Evolutionary conservation across 2,329 filamentous ascomycete genomes (phyloP).

Genomic region (Xylariaceae sp.): DNA sequence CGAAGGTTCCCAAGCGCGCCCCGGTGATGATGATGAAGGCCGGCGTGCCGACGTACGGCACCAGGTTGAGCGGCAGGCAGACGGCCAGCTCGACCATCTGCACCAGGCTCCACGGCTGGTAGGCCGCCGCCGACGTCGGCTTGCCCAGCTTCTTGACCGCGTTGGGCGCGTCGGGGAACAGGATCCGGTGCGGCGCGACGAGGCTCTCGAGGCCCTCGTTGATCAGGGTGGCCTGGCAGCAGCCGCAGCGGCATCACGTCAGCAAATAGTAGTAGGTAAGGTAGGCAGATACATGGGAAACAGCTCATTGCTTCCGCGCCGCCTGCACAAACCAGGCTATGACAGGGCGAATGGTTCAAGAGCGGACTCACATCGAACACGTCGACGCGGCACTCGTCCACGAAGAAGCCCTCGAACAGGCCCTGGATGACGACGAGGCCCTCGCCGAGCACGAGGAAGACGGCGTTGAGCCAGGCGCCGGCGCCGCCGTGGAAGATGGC

Average conservation of each 20-base stretch:
- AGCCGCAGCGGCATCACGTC: no score
- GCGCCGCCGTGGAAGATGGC: constrained; percentile 82
- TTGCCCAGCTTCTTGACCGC: constrained; percentile 77
- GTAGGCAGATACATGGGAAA: no score
- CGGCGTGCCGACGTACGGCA: constrained; percentile 75
- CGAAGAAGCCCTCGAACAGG: constrained; percentile 74
- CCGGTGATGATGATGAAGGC: constrained; percentile 86
- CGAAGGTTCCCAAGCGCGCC: constrained; percentile 76
- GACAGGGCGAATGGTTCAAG: neutral
- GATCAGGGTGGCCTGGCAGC: constrained; percentile 62
- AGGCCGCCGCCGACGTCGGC: constrained; percentile 67
- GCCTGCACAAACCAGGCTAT: no score
- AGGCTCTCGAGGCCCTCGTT: constrained; percentile 64
- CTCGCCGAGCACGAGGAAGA: constrained; percentile 80
- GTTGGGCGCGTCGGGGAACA: constrained; percentile 60
- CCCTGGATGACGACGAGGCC: constrained; percentile 62
- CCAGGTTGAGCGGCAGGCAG: constrained; percentile 75
- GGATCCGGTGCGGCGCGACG: constrained; percentile 56
- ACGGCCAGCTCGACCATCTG: constrained; percentile 81
- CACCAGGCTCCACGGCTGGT: constrained; percentile 82
- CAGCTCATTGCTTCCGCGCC: no score
- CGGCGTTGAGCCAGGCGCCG: constrained; percentile 83
- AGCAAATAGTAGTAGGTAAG: no score
- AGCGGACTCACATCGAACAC: constrained; percentile 65
- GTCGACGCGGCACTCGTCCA: constrained; percentile 71